A percentile compares a stretch with the other conserved stretches of the same genome.
These are phyloP conservation scores for Pezicula rhizophila DNA, from an alignment of 2,329 filamentous ascomycete species.

Conservation along the genomic window DNA sequence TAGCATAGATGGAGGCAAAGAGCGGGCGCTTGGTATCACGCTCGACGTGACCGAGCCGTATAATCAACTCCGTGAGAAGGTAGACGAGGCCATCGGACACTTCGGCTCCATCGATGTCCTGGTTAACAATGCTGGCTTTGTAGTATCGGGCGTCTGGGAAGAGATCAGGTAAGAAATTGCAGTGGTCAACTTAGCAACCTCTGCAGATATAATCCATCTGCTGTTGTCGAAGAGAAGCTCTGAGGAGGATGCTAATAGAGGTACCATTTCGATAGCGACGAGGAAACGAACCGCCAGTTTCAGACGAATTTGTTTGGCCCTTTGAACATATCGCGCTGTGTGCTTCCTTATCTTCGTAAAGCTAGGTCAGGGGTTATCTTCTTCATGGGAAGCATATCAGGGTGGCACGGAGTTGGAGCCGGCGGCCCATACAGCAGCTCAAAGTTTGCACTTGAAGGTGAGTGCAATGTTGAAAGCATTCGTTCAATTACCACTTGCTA, in stretches of 20 bases:
- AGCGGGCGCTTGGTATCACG: too few species aligned
- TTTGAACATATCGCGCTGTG: constrained; percentile 40
- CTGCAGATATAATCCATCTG: constrained; percentile 1
- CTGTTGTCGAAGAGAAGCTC: neutral
- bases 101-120: constrained; percentile 37
- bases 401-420: neutral
- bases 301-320: constrained; percentile 43
- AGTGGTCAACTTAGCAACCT: too few species aligned
- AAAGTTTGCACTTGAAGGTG: too few species aligned
- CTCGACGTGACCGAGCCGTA: constrained; percentile 35
- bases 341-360: constrained; percentile 38
- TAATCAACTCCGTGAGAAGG: constrained; percentile 27
- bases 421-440: neutral
- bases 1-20: constrained; percentile 29
- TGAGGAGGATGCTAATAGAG: constrained; percentile 33
- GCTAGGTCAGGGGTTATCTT: constrained; percentile 29
- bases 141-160: constrained; percentile 37
- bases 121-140: constrained; percentile 39
- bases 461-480: too few species aligned
- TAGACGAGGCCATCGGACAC: constrained; percentile 30
- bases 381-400: constrained; percentile 1
- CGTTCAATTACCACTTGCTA: too few species aligned
- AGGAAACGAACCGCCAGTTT: neutral
- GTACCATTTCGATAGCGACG: neutral
- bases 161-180: constrained; percentile 37